Base-by-base conservation (phyloP, 2,329 filamentous ascomycete species). In the Didymella segeticola region DNA sequence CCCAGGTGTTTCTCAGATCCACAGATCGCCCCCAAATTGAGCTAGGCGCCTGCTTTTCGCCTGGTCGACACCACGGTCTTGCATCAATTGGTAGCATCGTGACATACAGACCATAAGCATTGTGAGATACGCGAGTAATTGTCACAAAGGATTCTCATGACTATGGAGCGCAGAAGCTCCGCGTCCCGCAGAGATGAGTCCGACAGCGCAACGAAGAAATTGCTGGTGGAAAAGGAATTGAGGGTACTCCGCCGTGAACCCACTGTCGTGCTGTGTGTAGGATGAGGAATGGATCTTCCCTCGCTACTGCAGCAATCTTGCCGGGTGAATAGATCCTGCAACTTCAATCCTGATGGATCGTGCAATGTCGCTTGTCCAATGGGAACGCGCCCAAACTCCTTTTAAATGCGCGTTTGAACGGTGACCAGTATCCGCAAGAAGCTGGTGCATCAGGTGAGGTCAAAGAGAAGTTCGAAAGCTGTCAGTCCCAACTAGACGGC, bases 401-500 rank as follows among this genome's bases (percentile, higher is more conserved):
- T 42, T 23, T 7, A 14, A 37, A 23, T 22, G 11, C 25, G 2
- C 4, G 8, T 47, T 49, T 62, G 53, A 65, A 58, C 51, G 58
- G 52, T 60, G 58, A 58, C 39, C 5, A 29, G 22, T 41, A 15
- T 51, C 50, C 48, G 58, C 45, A 38, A 38, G 43, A 49, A 30
- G 52, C 47, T 58, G 56, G 61, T 61, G 62, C 59, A 57, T 56
- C 53, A 49, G 50, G 51, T 57, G 50, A 57, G 56, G 61, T 48
- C 57, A 61, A 57, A 60, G 60, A 55, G 54, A 46, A 62, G 50
- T 55, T 51, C 49, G 43, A 43, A 61, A 53, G 62, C 48, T 56
- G 62, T 62, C 64, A 46, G 46, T 61, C 64, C 67, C 68, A 61
- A 47, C 53, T 43, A 47, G 37, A 43, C 55, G 68, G 69, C 37